Conservation (phyloP, 805 yeast genomes). For the Ogataea philodendri region DNA sequence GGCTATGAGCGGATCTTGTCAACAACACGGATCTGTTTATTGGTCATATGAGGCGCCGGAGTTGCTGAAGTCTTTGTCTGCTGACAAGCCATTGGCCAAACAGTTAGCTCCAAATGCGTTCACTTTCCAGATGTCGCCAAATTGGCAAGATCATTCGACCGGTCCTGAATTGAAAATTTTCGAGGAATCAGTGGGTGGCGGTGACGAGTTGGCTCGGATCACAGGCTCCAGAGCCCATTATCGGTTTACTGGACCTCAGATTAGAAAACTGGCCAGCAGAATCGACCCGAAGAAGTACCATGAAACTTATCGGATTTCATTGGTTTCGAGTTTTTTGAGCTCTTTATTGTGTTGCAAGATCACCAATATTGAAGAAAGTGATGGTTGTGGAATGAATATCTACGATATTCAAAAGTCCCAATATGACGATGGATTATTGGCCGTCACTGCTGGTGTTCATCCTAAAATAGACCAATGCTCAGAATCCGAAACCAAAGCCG, state of each 20-base stretch:
- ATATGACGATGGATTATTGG: slow-evolving; percentile 57
- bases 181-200: slow-evolving; percentile 62
- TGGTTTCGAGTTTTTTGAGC: slow-evolving; percentile 78
- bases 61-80: slow-evolving; percentile 39
- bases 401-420: slow-evolving; percentile 62
- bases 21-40: slow-evolving; percentile 88
- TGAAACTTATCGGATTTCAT: slow-evolving; percentile 59
- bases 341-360: slow-evolving; percentile 65
- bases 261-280: slow-evolving; percentile 63
- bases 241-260: slow-evolving; percentile 91
- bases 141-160: slow-evolving; percentile 95
- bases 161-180: slow-evolving; percentile 61
- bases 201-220: slow-evolving; percentile 53
- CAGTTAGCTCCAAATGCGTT: slow-evolving; percentile 54
- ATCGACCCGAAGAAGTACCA: slow-evolving; percentile 50
- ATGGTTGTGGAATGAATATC: slow-evolving; percentile 91
- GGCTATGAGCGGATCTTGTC: slow-evolving; percentile 82
- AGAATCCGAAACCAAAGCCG: slow-evolving; percentile 27
- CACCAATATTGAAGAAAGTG: slow-evolving; percentile 71
- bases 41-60: slow-evolving; percentile 56
- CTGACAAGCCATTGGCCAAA: slow-evolving; percentile 37
- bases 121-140: slow-evolving; percentile 68
- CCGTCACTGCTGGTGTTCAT: slow-evolving; percentile 53
- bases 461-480: slow-evolving; percentile 39
- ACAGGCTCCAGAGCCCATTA: slow-evolving; percentile 90